Conservation (phyloP, 1,139 yeast genomes). For the Saccharomyces pastorianus region DNA sequence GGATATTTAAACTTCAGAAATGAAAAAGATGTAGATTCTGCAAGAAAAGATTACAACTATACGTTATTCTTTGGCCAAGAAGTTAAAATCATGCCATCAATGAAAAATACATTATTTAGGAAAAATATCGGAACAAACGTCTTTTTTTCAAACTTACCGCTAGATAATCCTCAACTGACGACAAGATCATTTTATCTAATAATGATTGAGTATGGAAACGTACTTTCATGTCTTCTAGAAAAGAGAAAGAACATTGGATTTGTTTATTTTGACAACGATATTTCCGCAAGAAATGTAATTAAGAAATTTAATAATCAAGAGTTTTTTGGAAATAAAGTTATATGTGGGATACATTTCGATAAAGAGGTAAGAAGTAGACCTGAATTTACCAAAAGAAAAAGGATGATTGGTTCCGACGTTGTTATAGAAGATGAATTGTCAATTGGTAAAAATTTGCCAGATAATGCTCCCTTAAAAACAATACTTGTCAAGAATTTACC, state of each 20-base stretch:
- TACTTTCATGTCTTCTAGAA: conserved; percentile 41
- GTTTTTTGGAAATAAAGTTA: conserved; percentile 25
- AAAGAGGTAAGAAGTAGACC: conserved; percentile 33
- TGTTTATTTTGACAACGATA: conserved; percentile 37
- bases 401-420: conserved; percentile 19
- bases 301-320: conserved; percentile 30
- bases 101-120: conserved; percentile 31
- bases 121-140: conserved; percentile 29
- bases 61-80: conserved; percentile 36
- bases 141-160: conserved; percentile 31
- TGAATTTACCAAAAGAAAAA: conserved; percentile 24
- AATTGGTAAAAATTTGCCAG: no score
- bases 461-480: no score
- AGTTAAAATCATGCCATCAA: conserved; percentile 45
- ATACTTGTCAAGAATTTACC: no score
- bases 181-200: conserved; percentile 39
- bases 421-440: conserved; percentile 21
- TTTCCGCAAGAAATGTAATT: conserved; percentile 37
- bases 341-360: conserved; percentile 40
- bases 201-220: conserved; percentile 36
- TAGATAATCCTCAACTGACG: conserved; percentile 29
- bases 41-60: conserved; percentile 41
- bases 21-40: conserved; percentile 34
- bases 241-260: conserved; percentile 39
- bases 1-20: conserved; percentile 44